These are phyloP conservation scores for Candida mesenterica DNA, from an alignment of 1,139 yeast species.

Conservation along the genomic window DNA sequence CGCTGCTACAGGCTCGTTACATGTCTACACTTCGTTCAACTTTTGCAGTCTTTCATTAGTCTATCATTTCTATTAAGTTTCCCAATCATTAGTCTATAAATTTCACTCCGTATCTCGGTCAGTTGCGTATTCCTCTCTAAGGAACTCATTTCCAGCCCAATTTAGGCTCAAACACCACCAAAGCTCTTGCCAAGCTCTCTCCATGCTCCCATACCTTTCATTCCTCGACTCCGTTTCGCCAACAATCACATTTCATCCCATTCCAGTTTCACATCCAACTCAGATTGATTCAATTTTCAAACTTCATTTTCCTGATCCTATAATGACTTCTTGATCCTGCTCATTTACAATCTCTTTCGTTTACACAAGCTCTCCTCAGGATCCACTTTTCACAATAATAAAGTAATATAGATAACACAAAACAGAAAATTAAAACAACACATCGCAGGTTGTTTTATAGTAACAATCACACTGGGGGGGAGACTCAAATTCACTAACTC, in stretches of 20 bases:
- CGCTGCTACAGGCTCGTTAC: no score
- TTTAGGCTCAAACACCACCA: no score
- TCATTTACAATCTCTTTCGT: conserved; percentile 1
- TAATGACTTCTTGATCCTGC: not conserved
- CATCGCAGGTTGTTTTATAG: not conserved
- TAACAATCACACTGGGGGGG: not conserved
- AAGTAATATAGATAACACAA: conserved; percentile 5
- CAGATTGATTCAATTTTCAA: not conserved
- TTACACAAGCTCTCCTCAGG: conserved; percentile 2
- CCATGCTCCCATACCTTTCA: not conserved
- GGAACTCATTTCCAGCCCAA: no score
- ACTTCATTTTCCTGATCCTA: not conserved
- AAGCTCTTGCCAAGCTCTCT: no score
- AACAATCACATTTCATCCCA: not conserved
- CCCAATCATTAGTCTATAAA: no score
- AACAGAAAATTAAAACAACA: conserved; percentile 2
- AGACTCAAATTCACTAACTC: not conserved
- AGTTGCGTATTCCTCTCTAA: no score
- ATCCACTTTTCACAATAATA: conserved; percentile 3
- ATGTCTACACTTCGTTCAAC: no score
- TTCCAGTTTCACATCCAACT: not conserved
- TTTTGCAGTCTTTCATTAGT: no score
- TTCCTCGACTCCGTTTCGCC: not conserved
- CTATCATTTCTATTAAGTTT: no score
- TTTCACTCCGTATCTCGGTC: no score